Base-by-base conservation (phyloP, 1,284 basidiomycete genomes). In the Sporisorium sorghi region DNA sequence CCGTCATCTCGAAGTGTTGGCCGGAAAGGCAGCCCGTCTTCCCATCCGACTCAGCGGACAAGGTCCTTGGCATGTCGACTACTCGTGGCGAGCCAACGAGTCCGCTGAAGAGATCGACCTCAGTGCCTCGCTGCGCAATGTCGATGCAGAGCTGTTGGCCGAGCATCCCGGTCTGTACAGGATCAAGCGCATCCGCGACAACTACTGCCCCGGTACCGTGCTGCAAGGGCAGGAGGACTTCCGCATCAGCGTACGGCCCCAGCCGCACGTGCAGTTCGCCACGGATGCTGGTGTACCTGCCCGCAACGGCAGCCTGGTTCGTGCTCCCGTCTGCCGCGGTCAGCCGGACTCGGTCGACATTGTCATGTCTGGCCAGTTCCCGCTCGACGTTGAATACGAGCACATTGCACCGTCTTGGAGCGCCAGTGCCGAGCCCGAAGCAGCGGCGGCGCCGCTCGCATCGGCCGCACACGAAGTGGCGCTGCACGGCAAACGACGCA, bases 321-420 rank as follows among this genome's bases (percentile, higher is more conserved):
- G 94, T 32, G 87, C 87, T 26, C 87, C 91, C 1, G 89, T 97
- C 26, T 98, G 96, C 82, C 91, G 92, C 83, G 92, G 92, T 23
- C 87, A 88, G 32, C 89, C 89, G 62, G 92, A 92, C 71, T 89
- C 92, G 71, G 91, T 93, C 42, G 91, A 93, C 57, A 87, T 97
- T 37, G 89, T 90, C 39, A 87, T 97, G 55, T 88, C 87, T 52
- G 93, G 93, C 90, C 75, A 68, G 87, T 84, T 52, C 37, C 56
- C 73, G 0, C 48, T 81, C 30, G 51, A 70, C 10, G 71, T 81
- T 52, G 58, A 68, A 24, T 81, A 80, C 61, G 69, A 71, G 26
- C 78, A 77, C 33, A 44, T 59, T 2, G 39, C 66, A 17, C 71
- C 71, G 2, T 52, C 63, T 2, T 76, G 66, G 67, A 55, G 52